Percentiles rank a stretch among this genome's conserved stretches.
phyloP scores from a whole-genome alignment of 805 yeast genomes.

The Wickerhamomyces subpelliculosus region DNA sequence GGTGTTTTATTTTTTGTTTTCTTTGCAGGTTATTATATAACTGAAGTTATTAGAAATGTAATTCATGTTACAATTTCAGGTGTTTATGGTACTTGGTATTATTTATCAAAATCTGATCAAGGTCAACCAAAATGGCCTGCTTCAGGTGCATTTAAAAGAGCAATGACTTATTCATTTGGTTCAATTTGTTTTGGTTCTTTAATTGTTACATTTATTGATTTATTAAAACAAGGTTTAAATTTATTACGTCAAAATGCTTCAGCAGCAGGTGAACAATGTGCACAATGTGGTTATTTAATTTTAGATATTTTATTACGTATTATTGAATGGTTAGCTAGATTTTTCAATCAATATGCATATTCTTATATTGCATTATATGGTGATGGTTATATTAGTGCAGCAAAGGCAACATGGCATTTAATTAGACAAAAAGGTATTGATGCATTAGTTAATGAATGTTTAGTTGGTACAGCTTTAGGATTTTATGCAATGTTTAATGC shows the following conservation, averaged over 20 bases:
- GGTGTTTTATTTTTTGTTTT: conserved; percentile 69
- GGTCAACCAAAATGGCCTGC: conserved; percentile 80
- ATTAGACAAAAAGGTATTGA: conserved; percentile 75
- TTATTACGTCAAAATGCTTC: conserved; percentile 46
- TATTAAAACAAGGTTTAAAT: conserved; percentile 49
- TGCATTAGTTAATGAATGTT: conserved; percentile 77
- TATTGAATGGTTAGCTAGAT: conserved; percentile 72
- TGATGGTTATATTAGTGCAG: conserved; percentile 62
- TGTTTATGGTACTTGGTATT: conserved; percentile 88
- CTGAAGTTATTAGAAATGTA: conserved; percentile 76
- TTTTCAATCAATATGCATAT: conserved; percentile 88
- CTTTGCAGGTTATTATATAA: conserved; percentile 76
- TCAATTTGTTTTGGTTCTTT: conserved; percentile 83
- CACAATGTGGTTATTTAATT: conserved; percentile 44
- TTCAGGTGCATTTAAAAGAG: conserved; percentile 69
- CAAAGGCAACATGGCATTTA: conserved; percentile 77
- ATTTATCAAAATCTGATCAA: conserved; percentile 64
- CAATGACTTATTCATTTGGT: conserved; percentile 82
- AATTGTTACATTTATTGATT: conserved; percentile 64
- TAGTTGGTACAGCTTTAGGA: conserved; percentile 72
- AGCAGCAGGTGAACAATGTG: conserved; percentile 43
- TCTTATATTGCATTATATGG: conserved; percentile 87
- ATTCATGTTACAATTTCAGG: conserved; percentile 81
- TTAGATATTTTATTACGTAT: conserved; percentile 55
- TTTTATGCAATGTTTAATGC: conserved; percentile 70